Percentiles rank a stretch among this genome's conserved stretches.
These are phyloP conservation scores for Pythium grandisporangium DNA, from an alignment of 352 stramenopile species.

Conservation along the genomic window DNA sequence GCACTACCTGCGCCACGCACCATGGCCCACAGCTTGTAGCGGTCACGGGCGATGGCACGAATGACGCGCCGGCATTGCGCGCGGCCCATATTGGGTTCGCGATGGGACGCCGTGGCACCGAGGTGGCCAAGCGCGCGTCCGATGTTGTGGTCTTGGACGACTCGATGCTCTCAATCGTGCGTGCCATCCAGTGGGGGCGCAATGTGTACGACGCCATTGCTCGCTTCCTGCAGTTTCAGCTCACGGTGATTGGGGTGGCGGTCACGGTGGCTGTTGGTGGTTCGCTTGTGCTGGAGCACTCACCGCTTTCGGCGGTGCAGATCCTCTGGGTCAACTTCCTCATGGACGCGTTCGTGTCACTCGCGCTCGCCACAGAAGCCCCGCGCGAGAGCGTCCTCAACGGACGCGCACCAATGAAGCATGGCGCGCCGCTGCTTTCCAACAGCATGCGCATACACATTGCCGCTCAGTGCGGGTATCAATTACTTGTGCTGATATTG, in stretches of 20 bases:
- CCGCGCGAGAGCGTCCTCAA: conserved; percentile 21
- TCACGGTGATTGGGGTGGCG: conserved; percentile 87
- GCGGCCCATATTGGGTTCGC: conserved; percentile 84
- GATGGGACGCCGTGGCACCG: conserved; percentile 81
- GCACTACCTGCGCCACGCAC: conserved; percentile 5
- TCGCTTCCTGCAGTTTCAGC: conserved; percentile 91
- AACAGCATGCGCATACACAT: conserved; percentile 85
- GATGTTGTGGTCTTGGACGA: conserved; percentile 91
- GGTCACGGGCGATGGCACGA: conserved; percentile 88
- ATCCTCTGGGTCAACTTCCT: conserved; percentile 94
- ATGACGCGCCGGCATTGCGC: conserved; percentile 87
- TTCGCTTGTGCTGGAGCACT: conserved; percentile 17
- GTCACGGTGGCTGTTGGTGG: conserved; percentile 73
- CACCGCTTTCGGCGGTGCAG: conserved; percentile 86
- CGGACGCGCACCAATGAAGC: conserved; percentile 46
- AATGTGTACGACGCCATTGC: conserved; percentile 67
- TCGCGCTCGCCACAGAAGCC: conserved; percentile 86
- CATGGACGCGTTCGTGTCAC: conserved; percentile 88
- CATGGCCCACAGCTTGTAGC: conserved; percentile 65
- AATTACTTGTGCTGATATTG: conserved; percentile 64
- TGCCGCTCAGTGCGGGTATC: conserved; percentile 65
- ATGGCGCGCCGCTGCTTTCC: conserved; percentile 70
- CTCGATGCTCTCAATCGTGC: conserved; percentile 89
- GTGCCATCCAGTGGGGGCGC: conserved; percentile 63
- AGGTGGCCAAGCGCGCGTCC: conserved; percentile 88